Percentiles rank a stretch among this genome's conserved stretches.
Evolutionary conservation across 192 early-diverging fungal genomes (phyloP).

Genomic region (Geranomyces michiganensis): DNA sequence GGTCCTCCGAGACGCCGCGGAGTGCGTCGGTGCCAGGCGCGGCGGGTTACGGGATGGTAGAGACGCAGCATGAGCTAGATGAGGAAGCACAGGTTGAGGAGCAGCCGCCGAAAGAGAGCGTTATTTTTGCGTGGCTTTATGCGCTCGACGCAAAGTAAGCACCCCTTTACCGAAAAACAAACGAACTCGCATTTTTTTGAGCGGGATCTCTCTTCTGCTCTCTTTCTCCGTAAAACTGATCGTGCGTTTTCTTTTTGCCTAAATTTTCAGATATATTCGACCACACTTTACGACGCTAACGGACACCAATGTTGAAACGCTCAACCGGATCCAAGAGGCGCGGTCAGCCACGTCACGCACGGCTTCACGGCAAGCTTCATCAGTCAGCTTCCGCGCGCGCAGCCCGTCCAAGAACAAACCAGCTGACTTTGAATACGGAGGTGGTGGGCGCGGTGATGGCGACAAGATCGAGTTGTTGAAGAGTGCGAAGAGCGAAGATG

Average conservation of each 20-base stretch:
- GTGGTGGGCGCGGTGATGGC: background rate
- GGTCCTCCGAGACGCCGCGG: slow-evolving; percentile 11
- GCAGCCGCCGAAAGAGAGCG: slow-evolving; percentile 36
- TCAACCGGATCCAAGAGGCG: slow-evolving; percentile 17
- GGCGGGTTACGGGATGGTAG: slow-evolving; percentile 32
- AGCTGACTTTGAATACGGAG: slow-evolving; percentile 8
- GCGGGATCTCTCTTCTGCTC: too few species aligned
- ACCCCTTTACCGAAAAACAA: background rate
- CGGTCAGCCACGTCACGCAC: background rate
- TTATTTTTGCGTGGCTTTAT: slow-evolving; percentile 52
- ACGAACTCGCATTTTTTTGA: too few species aligned
- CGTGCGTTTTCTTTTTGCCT: background rate
- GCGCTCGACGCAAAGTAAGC: slow-evolving; percentile 52
- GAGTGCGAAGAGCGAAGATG: slow-evolving; percentile 21
- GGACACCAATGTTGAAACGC: slow-evolving; percentile 27
- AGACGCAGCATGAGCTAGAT: slow-evolving; percentile 36
- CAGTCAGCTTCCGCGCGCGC: slow-evolving; percentile 21
- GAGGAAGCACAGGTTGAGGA: slow-evolving; percentile 38
- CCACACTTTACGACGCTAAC: slow-evolving; percentile 50
- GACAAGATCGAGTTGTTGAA: slow-evolving; percentile 30
- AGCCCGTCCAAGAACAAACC: slow-evolving; percentile 13
- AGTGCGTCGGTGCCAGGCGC: background rate
- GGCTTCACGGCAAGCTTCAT: slow-evolving; percentile 19
- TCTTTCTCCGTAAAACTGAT: too few species aligned
- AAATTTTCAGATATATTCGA: slow-evolving; percentile 46